Evolutionary conservation across 768 basidiomycete genomes (phyloP), one percentile per base, ranked within the genome.

Genomic region (Kwoniella newhampshirensis): DNA sequence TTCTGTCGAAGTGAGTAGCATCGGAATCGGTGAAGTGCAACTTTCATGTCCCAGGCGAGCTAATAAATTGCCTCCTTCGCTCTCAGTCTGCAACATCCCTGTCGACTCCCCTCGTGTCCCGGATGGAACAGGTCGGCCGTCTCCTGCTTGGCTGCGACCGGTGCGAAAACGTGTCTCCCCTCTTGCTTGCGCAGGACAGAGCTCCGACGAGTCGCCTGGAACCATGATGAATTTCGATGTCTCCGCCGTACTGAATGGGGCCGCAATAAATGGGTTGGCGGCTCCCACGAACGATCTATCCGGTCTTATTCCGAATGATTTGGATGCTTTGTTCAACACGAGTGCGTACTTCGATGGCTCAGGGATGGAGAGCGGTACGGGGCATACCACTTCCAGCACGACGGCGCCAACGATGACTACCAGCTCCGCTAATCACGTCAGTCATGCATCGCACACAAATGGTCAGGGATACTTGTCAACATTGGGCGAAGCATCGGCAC

Each of bases 131-230:
- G 66, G 71, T 17, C 66, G 79, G 15, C 81, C 81, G 41, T 80
- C 78, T 2, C 82, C 90, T 15, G 87, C 91, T 7, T 94, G 91
- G 91, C 83, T 93, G 57, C 84, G 91, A 44, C 91, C 91, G 7
- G 85, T 91, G 7, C 87, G 86, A 59, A 90, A 88, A 56, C 68
- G 61, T 25, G 32, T 69, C 11, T 73, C 75, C 0, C 72, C 70
- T 0, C 64, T 70, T 4, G 66, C 70, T 13, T 39, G 50, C 21
- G 27, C 43, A 8, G 49, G 12, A 57, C 59, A 6, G 40, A 7
- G 37, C 30, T 15, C 25, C 27, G 39, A 32, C 28, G 40, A 18
- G 13, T 58, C 56, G 15, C 56, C 56, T 15, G 56, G 56, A 17
- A 46, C 56, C n/a, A 58, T 58, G 56, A 58, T 58, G 56, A 48